These are phyloP conservation scores for Murraya paniculata DNA, from an alignment of 345 rosid genomes.

Conservation along the genomic window DNA sequence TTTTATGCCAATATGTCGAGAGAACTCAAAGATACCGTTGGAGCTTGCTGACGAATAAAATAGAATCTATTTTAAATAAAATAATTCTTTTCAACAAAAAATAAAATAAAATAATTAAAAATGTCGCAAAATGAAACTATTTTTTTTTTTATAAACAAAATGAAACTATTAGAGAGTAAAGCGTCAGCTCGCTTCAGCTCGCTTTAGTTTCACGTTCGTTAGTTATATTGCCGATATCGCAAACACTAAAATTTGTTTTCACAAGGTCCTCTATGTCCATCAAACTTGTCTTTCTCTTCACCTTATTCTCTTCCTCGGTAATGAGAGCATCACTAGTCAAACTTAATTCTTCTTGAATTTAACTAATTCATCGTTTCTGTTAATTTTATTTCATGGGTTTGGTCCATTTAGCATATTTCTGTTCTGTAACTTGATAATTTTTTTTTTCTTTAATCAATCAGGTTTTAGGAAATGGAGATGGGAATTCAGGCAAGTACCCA, in stretches of 20 bases:
- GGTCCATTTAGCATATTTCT: not conserved
- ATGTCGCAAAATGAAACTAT: no score
- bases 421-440: not conserved
- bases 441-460: constrained; percentile 12
- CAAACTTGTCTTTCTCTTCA: constrained; percentile 17
- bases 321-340: not conserved
- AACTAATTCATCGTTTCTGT: not conserved
- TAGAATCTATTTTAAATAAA: no score
- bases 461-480: constrained; percentile 35
- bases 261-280: not conserved
- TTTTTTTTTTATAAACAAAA: no score
- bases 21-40: no score
- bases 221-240: no score
- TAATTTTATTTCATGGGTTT: constrained; percentile 1
- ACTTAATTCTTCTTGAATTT: not conserved
- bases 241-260: not conserved
- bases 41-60: no score
- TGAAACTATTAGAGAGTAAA: no score
- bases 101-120: no score
- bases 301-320: constrained; percentile 25
- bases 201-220: no score
- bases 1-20: no score
- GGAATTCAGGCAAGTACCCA: constrained; percentile 45
- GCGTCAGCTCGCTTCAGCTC: no score
- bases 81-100: no score